These are phyloP conservation scores for Macrophomina pseudophaseolina DNA, from an alignment of 2,329 filamentous ascomycete species.

Conservation along the genomic window DNA sequence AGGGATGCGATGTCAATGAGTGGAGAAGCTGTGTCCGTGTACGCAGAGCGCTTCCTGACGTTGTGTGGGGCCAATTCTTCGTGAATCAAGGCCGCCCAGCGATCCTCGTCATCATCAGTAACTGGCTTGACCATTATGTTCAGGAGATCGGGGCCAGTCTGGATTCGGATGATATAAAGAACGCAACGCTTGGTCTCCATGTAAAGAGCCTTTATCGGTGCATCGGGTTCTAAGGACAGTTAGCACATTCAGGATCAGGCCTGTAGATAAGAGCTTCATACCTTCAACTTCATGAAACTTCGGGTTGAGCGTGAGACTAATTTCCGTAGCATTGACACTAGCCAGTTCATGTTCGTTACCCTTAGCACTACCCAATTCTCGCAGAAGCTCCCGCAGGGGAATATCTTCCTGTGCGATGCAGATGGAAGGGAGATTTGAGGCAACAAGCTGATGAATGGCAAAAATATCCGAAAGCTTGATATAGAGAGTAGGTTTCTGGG, in stretches of 20 bases:
- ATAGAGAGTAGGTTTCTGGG: constrained; percentile 96
- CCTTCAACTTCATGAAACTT: constrained; percentile 85
- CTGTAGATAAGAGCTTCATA: constrained; percentile 38
- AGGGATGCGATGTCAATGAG: constrained; percentile 88
- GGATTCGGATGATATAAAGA: constrained; percentile 95
- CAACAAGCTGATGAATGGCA: constrained; percentile 87
- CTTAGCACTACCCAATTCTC: constrained; percentile 94
- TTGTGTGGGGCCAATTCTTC: constrained; percentile 70
- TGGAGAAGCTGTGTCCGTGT: constrained; percentile 56
- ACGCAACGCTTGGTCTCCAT: constrained; percentile 99
- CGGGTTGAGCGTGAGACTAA: constrained; percentile 86
- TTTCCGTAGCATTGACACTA: constrained; percentile 83
- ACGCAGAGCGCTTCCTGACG: constrained; percentile 77
- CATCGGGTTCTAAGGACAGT: constrained; percentile 74
- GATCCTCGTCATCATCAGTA: constrained; percentile 81
- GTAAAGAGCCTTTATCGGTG: constrained; percentile 87
- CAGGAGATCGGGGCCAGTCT: constrained; percentile 88
- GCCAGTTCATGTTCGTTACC: constrained; percentile 94
- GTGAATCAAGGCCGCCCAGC: constrained; percentile 79
- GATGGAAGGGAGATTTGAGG: constrained; percentile 76
- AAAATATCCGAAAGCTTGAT: constrained; percentile 99
- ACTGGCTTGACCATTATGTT: constrained; percentile 95
- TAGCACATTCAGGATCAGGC: constrained; percentile 29
- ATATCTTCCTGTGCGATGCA: constrained; percentile 80
- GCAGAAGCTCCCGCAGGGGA: constrained; percentile 85